These are phyloP conservation scores for Rhodotorula diobovata DNA, from an alignment of 768 basidiomycete species.

Conservation along the genomic window DNA sequence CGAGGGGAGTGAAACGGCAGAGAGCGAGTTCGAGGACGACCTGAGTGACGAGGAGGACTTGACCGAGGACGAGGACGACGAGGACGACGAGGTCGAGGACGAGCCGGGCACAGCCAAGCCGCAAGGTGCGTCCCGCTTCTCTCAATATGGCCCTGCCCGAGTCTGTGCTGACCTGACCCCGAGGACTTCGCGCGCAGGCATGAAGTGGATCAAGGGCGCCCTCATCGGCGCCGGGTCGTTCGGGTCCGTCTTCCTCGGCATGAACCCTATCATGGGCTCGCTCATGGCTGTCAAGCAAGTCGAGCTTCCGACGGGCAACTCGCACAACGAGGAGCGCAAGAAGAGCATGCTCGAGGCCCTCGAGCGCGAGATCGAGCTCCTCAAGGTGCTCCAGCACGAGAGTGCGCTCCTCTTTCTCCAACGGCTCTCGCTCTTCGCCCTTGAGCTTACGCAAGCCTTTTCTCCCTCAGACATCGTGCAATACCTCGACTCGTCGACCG, in stretches of 20 bases:
- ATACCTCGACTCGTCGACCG: constrained; percentile 92
- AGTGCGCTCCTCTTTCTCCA: constrained; percentile 56
- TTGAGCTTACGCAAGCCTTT: neutral
- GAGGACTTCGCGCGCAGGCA: constrained; percentile 48
- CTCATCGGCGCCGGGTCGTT: constrained; percentile 96
- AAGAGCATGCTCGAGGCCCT: constrained; percentile 71
- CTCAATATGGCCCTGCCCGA: neutral
- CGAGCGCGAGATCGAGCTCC: constrained; percentile 89
- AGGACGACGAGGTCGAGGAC: constrained; percentile 1
- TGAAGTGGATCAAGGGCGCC: constrained; percentile 98
- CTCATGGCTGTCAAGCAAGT: constrained; percentile 99
- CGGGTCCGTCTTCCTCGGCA: constrained; percentile 68
- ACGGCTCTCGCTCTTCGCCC: neutral
- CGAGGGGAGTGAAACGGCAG: constrained; percentile 55
- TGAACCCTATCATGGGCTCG: constrained; percentile 92
- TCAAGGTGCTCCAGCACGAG: constrained; percentile 95
- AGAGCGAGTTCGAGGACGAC: constrained; percentile 1
- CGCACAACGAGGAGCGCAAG: constrained; percentile 59
- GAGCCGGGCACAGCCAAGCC: constrained; percentile 14
- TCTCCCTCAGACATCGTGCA: constrained; percentile 77
- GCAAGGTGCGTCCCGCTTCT: constrained; percentile 6
- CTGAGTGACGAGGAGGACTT: constrained; percentile 10
- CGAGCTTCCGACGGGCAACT: constrained; percentile 68
- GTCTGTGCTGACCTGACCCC: neutral
- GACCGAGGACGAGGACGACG: constrained; percentile 10